A percentile compares a stretch with the other conserved stretches of the same genome.
These are phyloP conservation scores for Penicillium coprophilum DNA, from an alignment of 495 filamentous ascomycete genomes.

Conservation along the genomic window DNA sequence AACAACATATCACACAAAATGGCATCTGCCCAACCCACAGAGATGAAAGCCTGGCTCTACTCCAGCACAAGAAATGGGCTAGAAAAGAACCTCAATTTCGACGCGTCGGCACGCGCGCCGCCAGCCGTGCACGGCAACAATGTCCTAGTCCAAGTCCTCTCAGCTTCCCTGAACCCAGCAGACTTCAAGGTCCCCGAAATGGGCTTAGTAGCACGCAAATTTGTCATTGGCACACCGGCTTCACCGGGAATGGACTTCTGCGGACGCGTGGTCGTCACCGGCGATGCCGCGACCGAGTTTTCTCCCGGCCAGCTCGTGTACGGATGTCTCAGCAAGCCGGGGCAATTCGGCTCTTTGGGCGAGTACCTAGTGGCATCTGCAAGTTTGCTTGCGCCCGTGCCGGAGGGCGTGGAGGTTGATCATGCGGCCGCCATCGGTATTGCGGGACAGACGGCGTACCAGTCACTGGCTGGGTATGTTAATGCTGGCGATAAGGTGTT, in stretches of 20 bases:
- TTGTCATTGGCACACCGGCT: constrained; percentile 45
- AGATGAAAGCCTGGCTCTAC: constrained; percentile 68
- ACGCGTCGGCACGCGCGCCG: constrained; percentile 44
- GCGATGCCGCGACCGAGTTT: constrained; percentile 31
- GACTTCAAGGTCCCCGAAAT: constrained; percentile 69
- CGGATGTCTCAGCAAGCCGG: constrained; percentile 41
- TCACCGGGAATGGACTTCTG: constrained; percentile 62
- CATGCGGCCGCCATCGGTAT: constrained; percentile 52
- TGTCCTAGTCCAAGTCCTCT: constrained; percentile 57
- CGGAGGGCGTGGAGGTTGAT: constrained; percentile 50
- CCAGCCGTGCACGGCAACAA: constrained; percentile 37
- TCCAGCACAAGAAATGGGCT: constrained; percentile 46
- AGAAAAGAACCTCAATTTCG: constrained; percentile 56
- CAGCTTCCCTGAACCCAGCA: constrained; percentile 62
- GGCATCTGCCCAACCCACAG: constrained; percentile 23
- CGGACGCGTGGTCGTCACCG: constrained; percentile 54
- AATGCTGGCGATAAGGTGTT: constrained; percentile 56
- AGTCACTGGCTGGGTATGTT: constrained; percentile 53
- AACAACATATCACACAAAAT: constrained; percentile 10
- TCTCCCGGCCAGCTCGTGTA: constrained; percentile 55
- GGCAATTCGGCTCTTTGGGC: constrained; percentile 49
- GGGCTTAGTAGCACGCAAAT: constrained; percentile 32
- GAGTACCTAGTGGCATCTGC: constrained; percentile 47
- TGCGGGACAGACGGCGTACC: constrained; percentile 58
- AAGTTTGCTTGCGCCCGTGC: constrained; percentile 33